phyloP scores from a whole-genome alignment of 352 stramenopile genomes.

The Phytophthora cryptogea region DNA sequence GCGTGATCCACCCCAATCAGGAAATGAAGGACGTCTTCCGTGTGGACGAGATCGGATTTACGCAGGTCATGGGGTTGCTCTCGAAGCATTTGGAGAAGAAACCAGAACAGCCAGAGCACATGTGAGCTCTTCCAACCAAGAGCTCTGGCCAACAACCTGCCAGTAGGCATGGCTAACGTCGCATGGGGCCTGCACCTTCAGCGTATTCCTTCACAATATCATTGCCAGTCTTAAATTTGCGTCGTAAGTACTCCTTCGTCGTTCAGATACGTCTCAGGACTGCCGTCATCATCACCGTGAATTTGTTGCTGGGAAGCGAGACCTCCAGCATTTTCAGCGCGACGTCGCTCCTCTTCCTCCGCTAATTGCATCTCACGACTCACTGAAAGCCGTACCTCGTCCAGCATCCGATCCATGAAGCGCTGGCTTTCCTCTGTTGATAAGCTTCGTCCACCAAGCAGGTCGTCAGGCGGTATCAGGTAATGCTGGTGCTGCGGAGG shows the following conservation, averaged over 20 bases:
- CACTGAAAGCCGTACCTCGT: constrained; percentile 63
- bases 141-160: background rate
- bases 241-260: constrained; percentile 73
- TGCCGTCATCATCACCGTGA: constrained; percentile 38
- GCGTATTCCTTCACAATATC: constrained; percentile 16
- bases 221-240: constrained; percentile 46
- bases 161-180: no score
- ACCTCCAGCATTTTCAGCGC: constrained; percentile 3
- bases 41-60: constrained; percentile 74
- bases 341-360: constrained; percentile 19
- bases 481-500: constrained; percentile 41
- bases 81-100: constrained; percentile 72
- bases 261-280: constrained; percentile 71
- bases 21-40: constrained; percentile 71
- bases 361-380: constrained; percentile 51
- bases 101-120: constrained; percentile 3
- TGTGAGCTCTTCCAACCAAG: constrained; percentile 7
- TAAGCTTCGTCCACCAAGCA: constrained; percentile 46
- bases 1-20: constrained; percentile 70
- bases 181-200: background rate
- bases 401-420: constrained; percentile 82
- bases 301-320: constrained; percentile 7
- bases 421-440: constrained; percentile 73
- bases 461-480: constrained; percentile 53
- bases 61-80: constrained; percentile 70